These are phyloP conservation scores for Moricandia moricandioides DNA, from an alignment of 345 rosid genomes.

Conservation along the genomic window DNA sequence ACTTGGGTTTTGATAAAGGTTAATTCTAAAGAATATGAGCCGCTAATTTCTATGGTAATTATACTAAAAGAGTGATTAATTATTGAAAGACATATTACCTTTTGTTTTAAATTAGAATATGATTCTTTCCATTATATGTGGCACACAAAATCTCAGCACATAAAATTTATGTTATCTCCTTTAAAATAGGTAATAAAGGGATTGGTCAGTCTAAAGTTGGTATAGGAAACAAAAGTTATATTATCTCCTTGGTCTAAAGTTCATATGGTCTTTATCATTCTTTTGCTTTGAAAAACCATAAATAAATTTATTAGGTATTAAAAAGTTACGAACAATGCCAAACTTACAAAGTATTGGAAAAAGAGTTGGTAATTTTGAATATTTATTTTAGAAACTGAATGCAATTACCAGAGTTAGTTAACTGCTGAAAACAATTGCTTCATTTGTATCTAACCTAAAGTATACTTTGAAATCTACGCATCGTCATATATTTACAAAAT, in stretches of 20 bases:
- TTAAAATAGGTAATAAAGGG: slow-evolving; percentile 1
- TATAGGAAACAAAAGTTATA: slow-evolving; percentile 17
- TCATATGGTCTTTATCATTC: slow-evolving; percentile 19
- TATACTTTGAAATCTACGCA: not conserved
- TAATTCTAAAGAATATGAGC: slow-evolving; percentile 8
- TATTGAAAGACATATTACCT: slow-evolving; percentile 27
- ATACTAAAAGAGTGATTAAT: slow-evolving; percentile 8
- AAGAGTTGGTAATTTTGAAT: not conserved
- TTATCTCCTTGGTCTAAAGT: slow-evolving; percentile 37
- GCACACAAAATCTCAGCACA: slow-evolving; percentile 31
- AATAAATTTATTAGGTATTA: not conserved
- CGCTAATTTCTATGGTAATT: slow-evolving; percentile 21
- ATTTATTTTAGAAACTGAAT: not conserved
- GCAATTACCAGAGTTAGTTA: not conserved
- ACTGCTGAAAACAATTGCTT: not conserved
- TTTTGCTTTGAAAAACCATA: slow-evolving; percentile 19
- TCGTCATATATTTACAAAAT: not conserved
- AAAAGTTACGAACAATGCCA: not conserved
- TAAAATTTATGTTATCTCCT: no score
- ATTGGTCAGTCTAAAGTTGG: slow-evolving; percentile 37
- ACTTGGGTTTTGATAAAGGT: slow-evolving; percentile 25
- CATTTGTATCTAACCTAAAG: not conserved
- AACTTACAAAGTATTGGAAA: not conserved
- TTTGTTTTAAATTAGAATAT: slow-evolving; percentile 33
- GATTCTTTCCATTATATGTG: slow-evolving; percentile 41